phyloP scores from a whole-genome alignment of 2,329 filamentous ascomycete genomes.

The Botrytis porri region DNA sequence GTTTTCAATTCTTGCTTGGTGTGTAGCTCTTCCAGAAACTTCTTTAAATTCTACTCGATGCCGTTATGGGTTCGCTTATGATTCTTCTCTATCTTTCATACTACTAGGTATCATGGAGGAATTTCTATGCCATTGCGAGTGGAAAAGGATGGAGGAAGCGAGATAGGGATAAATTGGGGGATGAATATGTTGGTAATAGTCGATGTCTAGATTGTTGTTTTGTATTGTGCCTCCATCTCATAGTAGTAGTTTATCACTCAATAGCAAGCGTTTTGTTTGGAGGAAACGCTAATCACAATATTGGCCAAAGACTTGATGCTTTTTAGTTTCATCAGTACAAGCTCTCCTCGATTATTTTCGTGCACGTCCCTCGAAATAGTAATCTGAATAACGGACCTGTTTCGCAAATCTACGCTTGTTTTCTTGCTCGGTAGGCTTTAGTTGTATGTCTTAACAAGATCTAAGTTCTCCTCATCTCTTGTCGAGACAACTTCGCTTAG shows the following conservation, averaged over 20 bases:
- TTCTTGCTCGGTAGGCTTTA: not conserved
- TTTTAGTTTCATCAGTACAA: not conserved
- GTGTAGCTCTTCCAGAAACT: not conserved
- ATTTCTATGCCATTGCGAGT: not conserved
- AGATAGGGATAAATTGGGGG: not conserved
- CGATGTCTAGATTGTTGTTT: not conserved
- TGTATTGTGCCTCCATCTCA: not conserved
- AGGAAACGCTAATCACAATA: not conserved
- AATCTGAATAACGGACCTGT: not conserved
- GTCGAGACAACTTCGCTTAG: not conserved
- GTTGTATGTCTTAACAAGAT: not conserved
- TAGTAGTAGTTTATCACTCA: not conserved
- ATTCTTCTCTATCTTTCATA: not conserved
- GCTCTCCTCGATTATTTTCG: not conserved
- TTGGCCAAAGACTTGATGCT: not conserved
- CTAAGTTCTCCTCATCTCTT: not conserved
- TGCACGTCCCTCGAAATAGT: not conserved
- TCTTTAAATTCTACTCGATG: not conserved
- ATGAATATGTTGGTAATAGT: not conserved
- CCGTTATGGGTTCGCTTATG: not conserved
- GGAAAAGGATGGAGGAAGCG: not conserved
- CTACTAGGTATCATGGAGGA: not conserved
- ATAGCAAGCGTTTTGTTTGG: not conserved
- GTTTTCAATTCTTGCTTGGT: not conserved
- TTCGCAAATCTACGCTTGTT: not conserved